These are phyloP conservation scores for Dothideomycetidae sp. DNA, from an alignment of 2,329 filamentous ascomycete genomes.

Conservation along the genomic window DNA sequence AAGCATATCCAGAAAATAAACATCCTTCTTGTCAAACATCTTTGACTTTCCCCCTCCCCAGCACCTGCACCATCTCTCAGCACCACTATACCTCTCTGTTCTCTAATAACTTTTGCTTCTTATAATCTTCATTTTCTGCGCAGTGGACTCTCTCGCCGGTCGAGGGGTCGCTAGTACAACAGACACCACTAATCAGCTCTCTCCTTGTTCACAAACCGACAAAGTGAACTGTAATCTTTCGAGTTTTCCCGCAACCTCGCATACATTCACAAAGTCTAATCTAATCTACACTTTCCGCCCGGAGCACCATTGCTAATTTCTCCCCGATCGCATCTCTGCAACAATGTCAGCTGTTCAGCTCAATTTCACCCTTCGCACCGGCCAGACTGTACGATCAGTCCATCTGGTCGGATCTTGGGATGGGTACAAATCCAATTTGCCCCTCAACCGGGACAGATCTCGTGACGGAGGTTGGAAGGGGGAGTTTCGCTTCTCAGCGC, in stretches of 20 bases:
- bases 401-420: conserved; percentile 98
- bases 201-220: conserved; percentile 32
- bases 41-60: conserved; percentile 13
- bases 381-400: conserved; percentile 90
- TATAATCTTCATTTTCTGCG: background rate
- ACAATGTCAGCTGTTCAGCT: conserved; percentile 81
- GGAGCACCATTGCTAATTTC: conserved; percentile 14
- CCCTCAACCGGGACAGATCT: conserved; percentile 69
- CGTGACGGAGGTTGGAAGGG: conserved; percentile 71
- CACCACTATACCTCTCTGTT: conserved; percentile 21
- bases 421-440: conserved; percentile 87
- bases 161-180: conserved; percentile 16
- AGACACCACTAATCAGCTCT: conserved; percentile 16
- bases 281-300: conserved; percentile 14
- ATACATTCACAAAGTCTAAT: conserved; percentile 18
- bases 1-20: conserved; percentile 16
- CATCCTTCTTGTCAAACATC: conserved; percentile 14
- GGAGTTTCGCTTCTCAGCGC: conserved; percentile 86
- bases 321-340: too few relatives aligned
- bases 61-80: conserved; percentile 18
- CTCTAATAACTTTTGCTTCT: conserved; percentile 1
- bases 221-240: conserved; percentile 13
- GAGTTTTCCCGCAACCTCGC: conserved; percentile 11
- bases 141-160: conserved; percentile 20
- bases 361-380: conserved; percentile 91